Evolutionary conservation across 2,329 filamentous ascomycete species (phyloP).

Genomic region (Xylariaceae sp.): DNA sequence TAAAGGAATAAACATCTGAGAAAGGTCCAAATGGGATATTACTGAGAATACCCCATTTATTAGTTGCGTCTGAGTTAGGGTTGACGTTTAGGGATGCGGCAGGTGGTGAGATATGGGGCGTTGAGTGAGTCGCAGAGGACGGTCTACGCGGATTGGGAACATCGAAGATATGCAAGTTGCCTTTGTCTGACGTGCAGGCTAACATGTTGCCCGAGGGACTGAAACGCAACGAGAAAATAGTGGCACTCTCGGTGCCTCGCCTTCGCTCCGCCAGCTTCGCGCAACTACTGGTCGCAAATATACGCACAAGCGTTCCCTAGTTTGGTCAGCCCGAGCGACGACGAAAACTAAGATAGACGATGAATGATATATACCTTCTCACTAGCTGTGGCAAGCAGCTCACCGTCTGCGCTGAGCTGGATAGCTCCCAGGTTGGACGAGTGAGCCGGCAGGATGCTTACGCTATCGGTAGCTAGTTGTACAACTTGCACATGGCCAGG

Average conservation of each 20-base stretch:
- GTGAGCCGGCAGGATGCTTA: slow-evolving; percentile 92
- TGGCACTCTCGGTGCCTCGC: slow-evolving; percentile 81
- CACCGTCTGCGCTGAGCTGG: slow-evolving; percentile 71
- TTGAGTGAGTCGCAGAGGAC: slow-evolving; percentile 17
- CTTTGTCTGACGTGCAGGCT: slow-evolving; percentile 94
- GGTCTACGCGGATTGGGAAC: slow-evolving; percentile 53
- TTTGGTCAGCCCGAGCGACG: slow-evolving; percentile 20
- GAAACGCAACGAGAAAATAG: slow-evolving; percentile 82
- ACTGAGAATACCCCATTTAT: slow-evolving; percentile 81
- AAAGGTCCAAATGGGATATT: slow-evolving; percentile 85
- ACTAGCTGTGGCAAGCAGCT: slow-evolving; percentile 82
- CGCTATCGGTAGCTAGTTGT: slow-evolving; percentile 68
- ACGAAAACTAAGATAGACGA: slow-evolving; percentile 2
- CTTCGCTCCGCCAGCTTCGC: slow-evolving; percentile 79
- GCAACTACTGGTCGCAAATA: slow-evolving; percentile 76
- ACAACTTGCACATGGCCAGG: slow-evolving; percentile 85
- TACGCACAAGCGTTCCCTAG: slow-evolving; percentile 77
- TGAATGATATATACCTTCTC: slow-evolving; percentile 52
- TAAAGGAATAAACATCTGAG: slow-evolving; percentile 83
- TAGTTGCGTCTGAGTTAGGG: slow-evolving; percentile 47
- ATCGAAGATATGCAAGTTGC: slow-evolving; percentile 91
- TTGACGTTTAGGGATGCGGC: slow-evolving; percentile 16
- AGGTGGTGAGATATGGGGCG: slow-evolving; percentile 18
- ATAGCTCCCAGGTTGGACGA: slow-evolving; percentile 72
- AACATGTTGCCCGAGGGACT: slow-evolving; percentile 74